Conservation (phyloP, 140 eudicot species). For the Flaveria floridana region DNA sequence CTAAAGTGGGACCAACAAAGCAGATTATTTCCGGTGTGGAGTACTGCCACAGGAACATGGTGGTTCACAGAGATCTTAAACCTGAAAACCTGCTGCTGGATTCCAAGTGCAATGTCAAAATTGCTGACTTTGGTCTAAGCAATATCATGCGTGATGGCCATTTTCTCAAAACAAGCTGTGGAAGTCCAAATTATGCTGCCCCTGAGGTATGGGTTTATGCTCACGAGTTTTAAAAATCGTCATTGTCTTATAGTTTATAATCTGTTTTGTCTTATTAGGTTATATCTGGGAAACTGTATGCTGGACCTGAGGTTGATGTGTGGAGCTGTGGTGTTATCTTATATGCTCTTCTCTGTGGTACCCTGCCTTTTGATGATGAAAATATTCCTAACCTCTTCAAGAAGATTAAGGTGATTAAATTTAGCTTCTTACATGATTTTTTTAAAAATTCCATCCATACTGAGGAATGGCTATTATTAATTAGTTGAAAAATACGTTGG, state of each 20-base stretch:
- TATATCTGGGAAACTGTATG: constrained; percentile 58
- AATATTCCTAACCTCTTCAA: constrained; percentile 59
- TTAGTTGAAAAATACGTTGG: neutral
- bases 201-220: constrained; percentile 47
- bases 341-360: constrained; percentile 61
- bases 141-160: constrained; percentile 65
- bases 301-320: constrained; percentile 66
- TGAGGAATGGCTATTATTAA: neutral
- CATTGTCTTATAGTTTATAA: neutral
- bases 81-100: constrained; percentile 56
- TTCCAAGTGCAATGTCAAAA: constrained; percentile 53
- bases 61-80: constrained; percentile 58
- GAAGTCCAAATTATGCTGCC: constrained; percentile 63
- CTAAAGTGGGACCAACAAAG: neutral
- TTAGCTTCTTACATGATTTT: neutral
- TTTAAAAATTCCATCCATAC: neutral
- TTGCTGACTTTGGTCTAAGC: constrained; percentile 63
- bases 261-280: constrained; percentile 35
- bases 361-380: constrained; percentile 63
- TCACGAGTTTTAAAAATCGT: neutral
- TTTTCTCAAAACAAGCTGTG: constrained; percentile 60
- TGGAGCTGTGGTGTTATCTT: constrained; percentile 67
- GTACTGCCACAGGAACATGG: constrained; percentile 64
- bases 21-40: constrained; percentile 65
- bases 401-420: constrained; percentile 49